A percentile compares a stretch with the other conserved stretches of the same genome.
Conservation (phyloP, 106 monocot genomes). For the Xerophyta viscosa region DNA sequence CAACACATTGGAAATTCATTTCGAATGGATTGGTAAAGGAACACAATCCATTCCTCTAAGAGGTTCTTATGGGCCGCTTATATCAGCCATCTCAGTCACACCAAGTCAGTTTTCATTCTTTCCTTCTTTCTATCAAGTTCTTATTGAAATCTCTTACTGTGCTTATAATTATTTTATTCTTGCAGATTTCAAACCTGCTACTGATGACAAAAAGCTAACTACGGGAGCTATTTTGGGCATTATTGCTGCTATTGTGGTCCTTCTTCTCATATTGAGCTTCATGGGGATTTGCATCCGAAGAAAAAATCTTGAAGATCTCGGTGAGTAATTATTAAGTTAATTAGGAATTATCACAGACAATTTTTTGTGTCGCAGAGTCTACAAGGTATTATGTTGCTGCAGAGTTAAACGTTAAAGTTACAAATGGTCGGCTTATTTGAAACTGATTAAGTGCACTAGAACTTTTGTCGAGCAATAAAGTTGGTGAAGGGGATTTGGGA, state of each 20-base stretch:
- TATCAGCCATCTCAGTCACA: slow-evolving; percentile 54
- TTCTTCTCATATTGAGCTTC: too few relatives aligned
- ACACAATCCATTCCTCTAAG: slow-evolving; percentile 37
- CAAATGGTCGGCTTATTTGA: slow-evolving; percentile 8
- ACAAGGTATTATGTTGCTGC: too few relatives aligned
- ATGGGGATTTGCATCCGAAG: too few relatives aligned
- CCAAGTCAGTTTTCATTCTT: slow-evolving; percentile 40
- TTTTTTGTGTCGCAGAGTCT: too few relatives aligned
- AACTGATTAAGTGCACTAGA: slow-evolving; percentile 34
- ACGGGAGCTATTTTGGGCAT: too few relatives aligned
- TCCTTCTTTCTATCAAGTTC: background rate
- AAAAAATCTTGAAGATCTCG: too few relatives aligned
- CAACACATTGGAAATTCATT: slow-evolving; percentile 38
- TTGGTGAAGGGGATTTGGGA: slow-evolving; percentile 40
- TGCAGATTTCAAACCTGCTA: slow-evolving; percentile 11
- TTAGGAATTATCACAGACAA: too few relatives aligned
- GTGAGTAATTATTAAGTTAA: too few relatives aligned
- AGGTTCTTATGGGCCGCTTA: slow-evolving; percentile 53
- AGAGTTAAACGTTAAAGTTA: background rate
- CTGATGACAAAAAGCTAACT: slow-evolving; percentile 7
- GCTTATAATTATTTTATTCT: too few relatives aligned
- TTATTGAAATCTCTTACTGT: too few relatives aligned
- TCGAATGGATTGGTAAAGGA: slow-evolving; percentile 55
- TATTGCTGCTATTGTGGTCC: too few relatives aligned
- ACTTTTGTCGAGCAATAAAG: slow-evolving; percentile 24